These are phyloP conservation scores for Wickerhamomyces sp. DNA, from an alignment of 1,139 yeast species.

Conservation along the genomic window DNA sequence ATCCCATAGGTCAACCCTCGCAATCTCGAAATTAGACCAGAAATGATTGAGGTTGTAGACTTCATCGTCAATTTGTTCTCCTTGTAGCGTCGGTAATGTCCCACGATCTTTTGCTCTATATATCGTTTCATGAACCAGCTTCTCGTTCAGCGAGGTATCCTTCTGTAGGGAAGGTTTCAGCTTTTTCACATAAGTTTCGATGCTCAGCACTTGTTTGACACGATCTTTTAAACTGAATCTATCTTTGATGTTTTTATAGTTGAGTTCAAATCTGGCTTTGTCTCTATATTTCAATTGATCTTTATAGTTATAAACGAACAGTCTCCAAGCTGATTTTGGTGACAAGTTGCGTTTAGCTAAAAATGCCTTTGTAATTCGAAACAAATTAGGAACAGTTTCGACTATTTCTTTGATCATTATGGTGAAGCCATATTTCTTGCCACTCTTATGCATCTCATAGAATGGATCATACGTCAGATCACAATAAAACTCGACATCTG, in stretches of 20 bases:
- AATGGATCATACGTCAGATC: constrained; percentile 92
- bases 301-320: constrained; percentile 39
- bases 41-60: constrained; percentile 81
- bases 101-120: constrained; percentile 16
- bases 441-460: constrained; percentile 61
- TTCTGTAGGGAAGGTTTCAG: constrained; percentile 16
- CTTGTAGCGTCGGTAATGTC: constrained; percentile 35
- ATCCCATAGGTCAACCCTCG: constrained; percentile 68
- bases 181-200: constrained; percentile 11
- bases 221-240: constrained; percentile 12
- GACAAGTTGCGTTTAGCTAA: constrained; percentile 42
- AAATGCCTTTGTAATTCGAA: constrained; percentile 64
- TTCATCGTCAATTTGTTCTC: constrained; percentile 57
- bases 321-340: constrained; percentile 55
- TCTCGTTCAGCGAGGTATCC: constrained; percentile 9
- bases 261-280: constrained; percentile 17
- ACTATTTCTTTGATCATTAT: constrained; percentile 69
- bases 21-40: constrained; percentile 94
- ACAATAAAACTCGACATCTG: constrained; percentile 83
- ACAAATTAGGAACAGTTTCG: constrained; percentile 77
- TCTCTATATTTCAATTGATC: constrained; percentile 26
- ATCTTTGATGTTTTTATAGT: constrained; percentile 25
- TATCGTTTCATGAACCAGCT: constrained; percentile 20
- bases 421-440: constrained; percentile 81
- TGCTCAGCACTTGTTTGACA: constrained; percentile 16